These are phyloP conservation scores for Aspergillus spinulosporus DNA, from an alignment of 2,329 filamentous ascomycete species.

Conservation along the genomic window DNA sequence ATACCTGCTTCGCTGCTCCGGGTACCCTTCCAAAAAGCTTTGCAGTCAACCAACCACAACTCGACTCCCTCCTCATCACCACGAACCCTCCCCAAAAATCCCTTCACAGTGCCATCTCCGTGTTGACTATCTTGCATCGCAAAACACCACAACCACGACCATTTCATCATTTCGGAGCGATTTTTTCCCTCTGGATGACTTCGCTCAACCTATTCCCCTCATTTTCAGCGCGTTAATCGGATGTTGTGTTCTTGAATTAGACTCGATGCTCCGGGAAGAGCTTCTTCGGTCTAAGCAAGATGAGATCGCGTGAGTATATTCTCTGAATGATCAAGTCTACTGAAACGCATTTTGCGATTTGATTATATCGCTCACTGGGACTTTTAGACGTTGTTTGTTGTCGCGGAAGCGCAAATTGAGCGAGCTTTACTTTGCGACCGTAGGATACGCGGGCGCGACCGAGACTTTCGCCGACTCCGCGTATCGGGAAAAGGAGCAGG, in stretches of 20 bases:
- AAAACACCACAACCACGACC: slow-evolving; percentile 42
- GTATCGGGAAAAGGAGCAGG: slow-evolving; percentile 52
- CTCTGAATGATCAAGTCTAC: slow-evolving; percentile 30
- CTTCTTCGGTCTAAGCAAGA: slow-evolving; percentile 52
- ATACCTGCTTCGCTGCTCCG: slow-evolving; percentile 20
- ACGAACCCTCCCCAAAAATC: slow-evolving; percentile 34
- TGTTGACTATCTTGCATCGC: slow-evolving; percentile 35
- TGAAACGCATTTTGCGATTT: slow-evolving; percentile 21
- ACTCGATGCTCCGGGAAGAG: slow-evolving; percentile 53
- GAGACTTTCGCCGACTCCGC: slow-evolving; percentile 57
- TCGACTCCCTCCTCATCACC: slow-evolving; percentile 23
- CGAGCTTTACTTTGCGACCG: slow-evolving; percentile 81
- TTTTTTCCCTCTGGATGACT: slow-evolving; percentile 47
- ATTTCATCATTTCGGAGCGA: slow-evolving; percentile 48
- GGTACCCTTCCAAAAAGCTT: slow-evolving; percentile 21
- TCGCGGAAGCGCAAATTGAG: slow-evolving; percentile 89
- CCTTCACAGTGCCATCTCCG: slow-evolving; percentile 33
- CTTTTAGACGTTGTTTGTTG: slow-evolving; percentile 59
- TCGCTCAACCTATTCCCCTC: slow-evolving; percentile 38
- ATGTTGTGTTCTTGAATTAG: slow-evolving; percentile 51
- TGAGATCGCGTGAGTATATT: slow-evolving; percentile 52
- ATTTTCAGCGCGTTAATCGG: slow-evolving; percentile 51
- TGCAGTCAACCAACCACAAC: slow-evolving; percentile 25
- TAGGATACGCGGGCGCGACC: slow-evolving; percentile 51
- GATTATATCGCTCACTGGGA: slow-evolving; percentile 38